phyloP scores from a whole-genome alignment of 1,284 basidiomycete species.

The Salmacisia buchloeana region DNA sequence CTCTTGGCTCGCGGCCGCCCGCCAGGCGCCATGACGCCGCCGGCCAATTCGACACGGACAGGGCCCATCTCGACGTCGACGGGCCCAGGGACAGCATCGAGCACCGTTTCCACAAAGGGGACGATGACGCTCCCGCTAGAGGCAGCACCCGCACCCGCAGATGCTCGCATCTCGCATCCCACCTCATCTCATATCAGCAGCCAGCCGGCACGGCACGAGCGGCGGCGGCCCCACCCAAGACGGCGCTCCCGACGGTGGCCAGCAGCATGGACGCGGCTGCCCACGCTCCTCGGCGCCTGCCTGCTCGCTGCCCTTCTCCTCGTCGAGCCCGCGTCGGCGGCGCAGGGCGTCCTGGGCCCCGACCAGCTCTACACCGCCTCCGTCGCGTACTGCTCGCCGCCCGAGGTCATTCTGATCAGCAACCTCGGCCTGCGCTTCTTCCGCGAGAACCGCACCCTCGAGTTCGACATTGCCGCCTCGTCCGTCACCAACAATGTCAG shows the following conservation, averaged over 20 bases:
- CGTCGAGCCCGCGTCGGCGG: background rate
- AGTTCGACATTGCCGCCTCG: conserved; percentile 42
- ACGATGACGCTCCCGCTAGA: too few species aligned
- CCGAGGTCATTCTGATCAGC: conserved; percentile 38
- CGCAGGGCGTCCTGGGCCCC: background rate
- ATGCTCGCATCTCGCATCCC: background rate
- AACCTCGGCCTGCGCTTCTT: conserved; percentile 38
- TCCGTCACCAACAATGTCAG: conserved; percentile 30
- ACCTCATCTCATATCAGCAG: background rate
- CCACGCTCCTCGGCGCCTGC: background rate
- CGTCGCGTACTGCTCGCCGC: conserved; percentile 43
- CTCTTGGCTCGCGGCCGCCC: too few species aligned
- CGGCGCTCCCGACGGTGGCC: background rate
- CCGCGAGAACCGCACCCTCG: conserved; percentile 38
- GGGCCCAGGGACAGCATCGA: background rate
- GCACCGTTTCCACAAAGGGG: background rate
- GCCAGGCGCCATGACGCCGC: too few species aligned
- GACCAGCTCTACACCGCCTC: conserved; percentile 30
- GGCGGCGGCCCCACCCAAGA: background rate
- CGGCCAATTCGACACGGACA: too few species aligned
- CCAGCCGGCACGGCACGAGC: too few species aligned
- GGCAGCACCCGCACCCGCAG: too few species aligned
- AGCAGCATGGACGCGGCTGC: too few species aligned
- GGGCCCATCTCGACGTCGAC: background rate
- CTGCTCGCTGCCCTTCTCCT: background rate